Evolutionary conservation across 2,329 filamentous ascomycete species (phyloP).

Genomic region (Aureobasidium subglaciale): DNA sequence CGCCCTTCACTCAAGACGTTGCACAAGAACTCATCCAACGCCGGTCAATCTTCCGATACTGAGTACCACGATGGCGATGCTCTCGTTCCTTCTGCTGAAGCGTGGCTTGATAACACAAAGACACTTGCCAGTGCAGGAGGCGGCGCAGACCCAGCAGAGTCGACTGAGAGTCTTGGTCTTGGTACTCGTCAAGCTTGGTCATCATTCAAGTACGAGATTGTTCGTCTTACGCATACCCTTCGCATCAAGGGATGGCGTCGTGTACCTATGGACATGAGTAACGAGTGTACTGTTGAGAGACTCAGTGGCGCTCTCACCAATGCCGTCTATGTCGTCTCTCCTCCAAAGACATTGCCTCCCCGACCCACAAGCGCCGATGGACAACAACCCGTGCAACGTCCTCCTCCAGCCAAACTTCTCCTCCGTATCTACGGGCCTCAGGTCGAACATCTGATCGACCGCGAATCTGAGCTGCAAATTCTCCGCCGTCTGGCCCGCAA

Average conservation of each 20-base stretch:
- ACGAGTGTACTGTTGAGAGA: slow-evolving; percentile 62
- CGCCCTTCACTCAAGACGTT: slow-evolving; percentile 22
- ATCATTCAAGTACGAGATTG: slow-evolving; percentile 85
- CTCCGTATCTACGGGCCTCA: slow-evolving; percentile 91
- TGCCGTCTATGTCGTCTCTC: slow-evolving; percentile 88
- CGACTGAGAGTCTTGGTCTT: slow-evolving; percentile 43
- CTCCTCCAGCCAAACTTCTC: slow-evolving; percentile 62
- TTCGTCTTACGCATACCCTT: slow-evolving; percentile 81
- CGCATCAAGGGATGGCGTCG: slow-evolving; percentile 86
- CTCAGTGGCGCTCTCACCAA: slow-evolving; percentile 92
- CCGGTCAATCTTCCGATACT: slow-evolving; percentile 68
- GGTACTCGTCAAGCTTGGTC: slow-evolving; percentile 55
- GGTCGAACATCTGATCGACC: slow-evolving; percentile 90
- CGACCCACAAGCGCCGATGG: slow-evolving; percentile 30
- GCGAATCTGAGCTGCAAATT: slow-evolving; percentile 81
- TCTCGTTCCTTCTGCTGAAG: slow-evolving; percentile 79
- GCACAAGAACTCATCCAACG: slow-evolving; percentile 36
- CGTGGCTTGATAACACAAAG: slow-evolving; percentile 79
- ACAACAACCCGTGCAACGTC: slow-evolving; percentile 18
- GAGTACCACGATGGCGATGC: slow-evolving; percentile 76
- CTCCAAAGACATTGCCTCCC: slow-evolving; percentile 56
- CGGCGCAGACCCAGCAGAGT: slow-evolving; percentile 25
- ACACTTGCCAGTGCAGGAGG: slow-evolving; percentile 69
- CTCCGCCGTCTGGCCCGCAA: slow-evolving; percentile 79
- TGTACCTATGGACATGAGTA: slow-evolving; percentile 64